Conservation (phyloP, 129 eudicot species). For the Escallonia rubra region DNA sequence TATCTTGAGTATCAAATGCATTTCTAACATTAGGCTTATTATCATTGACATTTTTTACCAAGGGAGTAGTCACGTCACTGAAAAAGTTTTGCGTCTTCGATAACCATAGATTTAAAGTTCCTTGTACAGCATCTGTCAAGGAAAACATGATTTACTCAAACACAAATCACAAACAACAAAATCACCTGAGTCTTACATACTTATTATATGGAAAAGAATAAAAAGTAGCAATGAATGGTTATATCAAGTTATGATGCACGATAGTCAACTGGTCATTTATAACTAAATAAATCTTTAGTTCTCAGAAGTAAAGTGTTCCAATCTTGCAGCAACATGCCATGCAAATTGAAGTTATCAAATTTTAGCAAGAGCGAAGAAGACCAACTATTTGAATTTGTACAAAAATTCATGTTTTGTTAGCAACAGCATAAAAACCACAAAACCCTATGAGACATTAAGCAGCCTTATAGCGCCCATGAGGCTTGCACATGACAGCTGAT, state of each 20-base stretch:
- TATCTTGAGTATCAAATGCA: constrained; percentile 39
- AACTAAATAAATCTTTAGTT: no score
- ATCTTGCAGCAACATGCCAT: background rate
- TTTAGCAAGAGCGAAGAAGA: no score
- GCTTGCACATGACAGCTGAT: no score
- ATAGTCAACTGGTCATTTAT: background rate
- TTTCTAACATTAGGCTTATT: constrained; percentile 31
- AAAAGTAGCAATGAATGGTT: background rate
- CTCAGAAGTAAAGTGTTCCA: no score
- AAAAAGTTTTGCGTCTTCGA: constrained; percentile 80
- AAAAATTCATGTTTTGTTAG: no score
- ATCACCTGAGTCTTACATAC: background rate
- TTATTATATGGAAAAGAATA: background rate
- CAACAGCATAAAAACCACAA: no score
- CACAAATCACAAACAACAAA: constrained; percentile 6
- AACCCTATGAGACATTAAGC: no score
- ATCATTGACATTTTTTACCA: constrained; percentile 55
- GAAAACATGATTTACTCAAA: background rate
- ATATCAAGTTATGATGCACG: background rate
- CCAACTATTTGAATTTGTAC: no score
- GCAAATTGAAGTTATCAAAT: no score
- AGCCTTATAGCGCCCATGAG: no score
- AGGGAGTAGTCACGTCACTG: constrained; percentile 77
- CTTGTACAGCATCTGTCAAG: constrained; percentile 73
- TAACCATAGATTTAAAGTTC: constrained; percentile 62